Percentiles rank a stretch among this genome's conserved stretches.
phyloP scores from a whole-genome alignment of 148 eudicot species.

The Rhododendron kiyosumense region DNA sequence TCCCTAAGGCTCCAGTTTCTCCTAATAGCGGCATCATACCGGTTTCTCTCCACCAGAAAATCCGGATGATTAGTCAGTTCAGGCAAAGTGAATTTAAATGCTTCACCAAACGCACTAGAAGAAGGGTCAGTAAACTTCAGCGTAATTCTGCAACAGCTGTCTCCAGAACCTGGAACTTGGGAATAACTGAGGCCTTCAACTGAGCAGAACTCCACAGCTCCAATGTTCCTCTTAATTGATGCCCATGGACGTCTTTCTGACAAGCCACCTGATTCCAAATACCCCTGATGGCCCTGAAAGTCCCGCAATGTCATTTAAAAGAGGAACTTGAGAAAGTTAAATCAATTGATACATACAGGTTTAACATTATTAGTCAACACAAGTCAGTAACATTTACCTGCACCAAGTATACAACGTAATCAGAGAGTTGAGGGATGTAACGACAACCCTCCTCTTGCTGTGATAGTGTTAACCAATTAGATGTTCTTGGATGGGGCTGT shows the following conservation, averaged over 20 bases:
- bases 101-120: slow-evolving; percentile 34
- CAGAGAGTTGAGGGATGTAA: slow-evolving; percentile 89
- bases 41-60: slow-evolving; percentile 75
- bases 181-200: slow-evolving; percentile 59
- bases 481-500: slow-evolving; percentile 23
- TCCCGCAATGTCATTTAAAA: not conserved
- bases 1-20: slow-evolving; percentile 65
- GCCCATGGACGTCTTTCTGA: slow-evolving; percentile 53
- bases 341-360: not conserved
- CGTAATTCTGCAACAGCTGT: slow-evolving; percentile 74
- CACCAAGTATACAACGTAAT: slow-evolving; percentile 68
- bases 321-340: not conserved
- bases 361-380: not conserved
- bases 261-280: slow-evolving; percentile 28
- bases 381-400: slow-evolving; percentile 50
- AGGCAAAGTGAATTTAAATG: slow-evolving; percentile 60
- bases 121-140: slow-evolving; percentile 59
- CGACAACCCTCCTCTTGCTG: slow-evolving; percentile 83
- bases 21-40: slow-evolving; percentile 59
- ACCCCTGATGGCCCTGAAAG: slow-evolving; percentile 83
- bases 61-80: slow-evolving; percentile 67
- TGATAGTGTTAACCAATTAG: slow-evolving; percentile 68
- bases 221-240: slow-evolving; percentile 35
- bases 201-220: slow-evolving; percentile 65
- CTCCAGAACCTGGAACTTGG: slow-evolving; percentile 70